Base-by-base conservation (phyloP, 768 basidiomycete genomes). In the Mrakia gelida region DNA sequence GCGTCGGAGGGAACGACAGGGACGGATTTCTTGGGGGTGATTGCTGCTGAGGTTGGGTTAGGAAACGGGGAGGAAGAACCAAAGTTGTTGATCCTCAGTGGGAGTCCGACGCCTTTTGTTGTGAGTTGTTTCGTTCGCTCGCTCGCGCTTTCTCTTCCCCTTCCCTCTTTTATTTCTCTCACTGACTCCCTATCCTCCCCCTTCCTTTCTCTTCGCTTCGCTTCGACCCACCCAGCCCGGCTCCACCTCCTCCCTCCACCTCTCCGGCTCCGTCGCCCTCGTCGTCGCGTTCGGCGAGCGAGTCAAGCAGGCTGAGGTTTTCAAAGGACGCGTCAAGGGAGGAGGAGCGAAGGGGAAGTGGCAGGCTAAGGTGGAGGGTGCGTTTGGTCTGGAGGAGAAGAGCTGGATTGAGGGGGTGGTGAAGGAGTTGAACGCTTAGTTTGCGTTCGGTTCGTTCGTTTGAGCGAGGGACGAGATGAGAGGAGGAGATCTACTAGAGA, bases 271-370 rank as follows among this genome's bases (percentile, higher is more conserved):
- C 26, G 72, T 73, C 18, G 49, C 52, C 3, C 32, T 78, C n/a
- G 77, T 78, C 13, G n/a, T 73, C n/a, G 65, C 61, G 18, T 75
- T 78, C n/a, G 73, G 77, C 0, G 72, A 74, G 67, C 32, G 34
- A 6, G 21, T 78, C 18, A 78, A 78, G 68, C 77, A 75, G 49
- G 63, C 73, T 26, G 15, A 63, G 41, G 9, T 78, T 6, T 78
- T 78, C 30, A 32, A 43, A 18, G 68, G 67, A 21, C 62, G 77
- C 1, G 52, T 78, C 65, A 74, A 75, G 30, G 77, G 77, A 8
- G 77, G 77, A 38, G 77, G 77, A n/a, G 77, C 77, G 23, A 78
- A 78, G 73, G 77, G 77, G 21, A 73, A 43, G 59, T 78, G 72
- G 73, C 77, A 78, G 54, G 77, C 77, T 23, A 78, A 78, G 67